Base-by-base conservation (phyloP, 495 filamentous ascomycete genomes). In the Podospora appendiculata region DNA sequence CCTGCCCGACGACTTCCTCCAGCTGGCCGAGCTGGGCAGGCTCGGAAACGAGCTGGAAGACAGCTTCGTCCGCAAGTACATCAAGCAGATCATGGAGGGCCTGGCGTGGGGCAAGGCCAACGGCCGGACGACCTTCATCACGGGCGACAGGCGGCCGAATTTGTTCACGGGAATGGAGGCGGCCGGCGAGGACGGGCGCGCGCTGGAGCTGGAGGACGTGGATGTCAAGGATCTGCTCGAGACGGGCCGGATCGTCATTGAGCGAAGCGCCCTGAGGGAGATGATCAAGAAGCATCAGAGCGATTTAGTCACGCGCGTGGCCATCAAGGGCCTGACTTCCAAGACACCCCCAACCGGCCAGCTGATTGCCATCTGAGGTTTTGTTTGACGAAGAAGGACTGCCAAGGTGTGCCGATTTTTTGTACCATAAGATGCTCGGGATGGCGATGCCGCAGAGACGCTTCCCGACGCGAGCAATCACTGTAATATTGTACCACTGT, bases 161-260 rank as follows among this genome's bases (percentile, higher is more conserved):
- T 63, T 90, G 46, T 81, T 75, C 51, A 68, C 63, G 34, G 82
- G 78, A 44, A 65, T 93, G 59, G 73, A 75, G 33, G 72, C 78
- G 34, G 72, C 83, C 46, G 75, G 78, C n/a, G 71, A 78, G 55
- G 77, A 85, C 55, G 89, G 85, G 10, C 79, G 80, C 52, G 82
- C 84, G n/a, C 61, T 87, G 66, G 75, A 78, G 56, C 72, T 81
- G 51, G 68, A 67, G 12, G 88, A 96, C 57, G 86, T 96, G 40
- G 92, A 96, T 77, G 90, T 96, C 40, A 96, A 96, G 78, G 86
- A 95, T 70, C 68, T 96, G 53, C 63, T 98, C 62, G 87, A 93
- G 73, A 80, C 86, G 40, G 87, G 86, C 41, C 79, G 89, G 53
- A 71, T 96, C 58, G 82, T 96, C 47, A 85, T 98, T 59, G 93